Evolutionary conservation across 352 stramenopile genomes (phyloP), one percentile per base, ranked within the genome.

Genomic region (Pythium apleroticum): DNA sequence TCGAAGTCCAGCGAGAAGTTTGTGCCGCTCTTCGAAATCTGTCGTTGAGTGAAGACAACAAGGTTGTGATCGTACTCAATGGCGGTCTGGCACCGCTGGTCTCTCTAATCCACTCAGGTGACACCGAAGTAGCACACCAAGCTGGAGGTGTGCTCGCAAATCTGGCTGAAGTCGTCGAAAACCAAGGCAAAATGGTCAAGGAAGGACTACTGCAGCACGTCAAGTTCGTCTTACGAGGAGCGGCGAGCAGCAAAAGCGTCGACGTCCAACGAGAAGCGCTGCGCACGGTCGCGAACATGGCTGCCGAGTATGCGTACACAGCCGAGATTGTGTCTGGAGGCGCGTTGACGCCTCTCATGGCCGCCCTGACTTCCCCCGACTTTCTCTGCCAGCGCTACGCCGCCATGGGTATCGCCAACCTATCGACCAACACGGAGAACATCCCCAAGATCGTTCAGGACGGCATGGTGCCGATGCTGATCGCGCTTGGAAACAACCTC

Each of bases 111-210:
- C 92, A 98, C 69, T 96, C 87, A 12, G 77, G 87, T 8, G 95
- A 98, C 66, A 78, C 78, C 37, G 93, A 98, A 73, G 87, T 97
- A 4, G 87, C 91, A 3, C 95, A 98, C 60, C 93, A 98, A 64
- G 78, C 84, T 0, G 90, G 84, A 33, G 91, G 93, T 24, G 89
- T 98, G 5, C 81, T 98, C 2, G 95, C 95, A 2, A 98, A 98
- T 59, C 75, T 98, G 11, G 93, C 93, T 1, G 93, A 98, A 73
- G 86, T 96, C 1, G 77, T 97, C 37, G 93, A 98, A 66, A 99
- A 98, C 73, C 96, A 98, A 67, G 85, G 89, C 20, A 71, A 78
- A 14, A 98, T 99, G 96, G 95, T 98, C 5, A 91, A 98, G 41
- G 78, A 95, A 62, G 97, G 96, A 43, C 85, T 98, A 27, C 71